Evolutionary conservation across 139 green algal species (phyloP).

Genomic region (Coelastrella sp.): DNA sequence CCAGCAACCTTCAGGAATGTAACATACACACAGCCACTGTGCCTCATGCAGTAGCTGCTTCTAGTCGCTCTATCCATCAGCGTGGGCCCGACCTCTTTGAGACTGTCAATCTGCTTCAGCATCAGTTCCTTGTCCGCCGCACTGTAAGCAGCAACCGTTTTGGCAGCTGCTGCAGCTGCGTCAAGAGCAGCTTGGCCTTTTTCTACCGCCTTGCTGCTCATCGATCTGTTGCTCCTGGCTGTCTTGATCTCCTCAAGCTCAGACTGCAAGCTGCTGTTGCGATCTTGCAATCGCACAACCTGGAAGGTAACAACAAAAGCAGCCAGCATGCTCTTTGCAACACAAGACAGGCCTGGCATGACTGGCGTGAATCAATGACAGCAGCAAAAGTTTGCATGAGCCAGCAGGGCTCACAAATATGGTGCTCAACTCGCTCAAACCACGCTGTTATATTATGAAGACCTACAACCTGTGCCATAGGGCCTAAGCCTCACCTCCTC

Average conservation of each 20-base stretch:
- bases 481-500: constrained; percentile 50
- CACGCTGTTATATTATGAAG: no score
- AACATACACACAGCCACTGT: no score
- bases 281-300: constrained; percentile 63
- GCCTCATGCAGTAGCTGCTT: no score
- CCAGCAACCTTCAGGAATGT: no score
- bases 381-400: no score
- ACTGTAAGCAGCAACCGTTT: neutral
- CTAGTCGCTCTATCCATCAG: no score
- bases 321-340: no score
- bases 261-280: constrained; percentile 53
- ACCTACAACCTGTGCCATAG: no score
- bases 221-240: neutral
- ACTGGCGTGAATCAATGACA: no score
- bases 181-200: neutral
- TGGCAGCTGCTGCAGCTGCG: neutral
- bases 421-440: no score
- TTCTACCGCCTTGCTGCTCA: neutral
- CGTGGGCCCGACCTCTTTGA: constrained; percentile 58
- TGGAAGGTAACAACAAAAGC: constrained; percentile 13
- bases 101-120: constrained; percentile 71
- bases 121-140: constrained; percentile 57
- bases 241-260: constrained; percentile 54
- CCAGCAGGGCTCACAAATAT: no score
- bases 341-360: no score